Evolutionary conservation across 352 stramenopile species (phyloP), one percentile per base, ranked within the genome.

Genomic region (Phytophthora citricola): DNA sequence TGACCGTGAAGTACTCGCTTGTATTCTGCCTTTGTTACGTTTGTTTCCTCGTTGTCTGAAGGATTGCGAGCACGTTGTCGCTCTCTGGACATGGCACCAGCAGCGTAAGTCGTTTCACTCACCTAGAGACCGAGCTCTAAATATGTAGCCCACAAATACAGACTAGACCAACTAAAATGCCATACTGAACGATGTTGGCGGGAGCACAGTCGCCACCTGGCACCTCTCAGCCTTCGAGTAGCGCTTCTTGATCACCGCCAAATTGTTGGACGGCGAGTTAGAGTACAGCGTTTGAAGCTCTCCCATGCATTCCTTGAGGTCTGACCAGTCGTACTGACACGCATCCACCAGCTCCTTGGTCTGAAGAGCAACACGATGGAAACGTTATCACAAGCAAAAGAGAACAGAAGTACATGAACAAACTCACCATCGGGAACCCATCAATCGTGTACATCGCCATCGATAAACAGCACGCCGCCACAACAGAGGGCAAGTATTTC

Each of bases 221-320:
- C 81, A 91, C 31, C 87, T 67, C 54, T 95, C 87, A 27, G 87
- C 78, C 59, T 94, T 93, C 32, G 87, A 94, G 79, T 95, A 95
- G 51, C 87, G 85, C 68, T 95, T 95, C 73, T 94, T 94, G 67
- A 95, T 93, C 58, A 95, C 87, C 27, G 85, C 85, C 50, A 95
- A 57, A 48, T 90, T 91, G 74, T 92, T 92, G 17, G 83, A 89
- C 53, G 86, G 85, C 20, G 87, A 92, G 54, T 79, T 85, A 52
- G 81, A 89, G 71, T 94, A 95, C 57, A 95, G 63, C 47, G 79
- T 89, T 61, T 93, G 81, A 45, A 95, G 78, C 62, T 94, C 82
- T 36, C 59, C 63, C 85, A 95, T 94, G 71, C 87, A 95, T 39
- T 91, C 81, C 53, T 92, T 92, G 57, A 95, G 52, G 46, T 94